phyloP scores from a whole-genome alignment of 164 flowering plant genomes.

The Liquidambar formosana region DNA sequence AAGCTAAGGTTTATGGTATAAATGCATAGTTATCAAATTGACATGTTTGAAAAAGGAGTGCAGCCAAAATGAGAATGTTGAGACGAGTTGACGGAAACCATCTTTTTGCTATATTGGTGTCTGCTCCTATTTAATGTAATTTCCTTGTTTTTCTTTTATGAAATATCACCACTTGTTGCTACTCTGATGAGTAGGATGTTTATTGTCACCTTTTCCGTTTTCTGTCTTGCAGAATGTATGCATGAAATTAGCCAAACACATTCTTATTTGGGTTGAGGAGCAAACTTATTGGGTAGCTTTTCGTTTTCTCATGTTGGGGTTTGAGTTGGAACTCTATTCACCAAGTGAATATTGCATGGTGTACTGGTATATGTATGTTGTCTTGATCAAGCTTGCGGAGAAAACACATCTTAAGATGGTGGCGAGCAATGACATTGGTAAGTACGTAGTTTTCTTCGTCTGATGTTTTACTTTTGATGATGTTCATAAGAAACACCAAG shows the following conservation, averaged over 20 bases:
- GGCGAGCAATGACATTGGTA: conserved; percentile 47
- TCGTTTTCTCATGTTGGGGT: conserved; percentile 86
- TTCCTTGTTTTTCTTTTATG: neutral
- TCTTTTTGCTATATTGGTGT: no score
- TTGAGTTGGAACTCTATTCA: conserved; percentile 95
- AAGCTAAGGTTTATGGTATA: no score
- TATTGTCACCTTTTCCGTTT: neutral
- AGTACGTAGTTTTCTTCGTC: conserved; percentile 20
- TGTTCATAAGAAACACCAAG: neutral
- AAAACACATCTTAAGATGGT: conserved; percentile 61
- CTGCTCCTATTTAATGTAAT: neutral
- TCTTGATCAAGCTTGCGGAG: conserved; percentile 79
- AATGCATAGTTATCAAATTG: no score
- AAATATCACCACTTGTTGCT: neutral
- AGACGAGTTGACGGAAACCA: no score
- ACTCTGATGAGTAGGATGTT: neutral
- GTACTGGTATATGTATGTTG: conserved; percentile 84
- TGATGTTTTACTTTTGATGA: neutral
- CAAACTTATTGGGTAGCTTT: conserved; percentile 93
- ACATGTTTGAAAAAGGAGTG: no score
- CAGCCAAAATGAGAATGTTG: no score
- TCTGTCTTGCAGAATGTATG: conserved; percentile 51
- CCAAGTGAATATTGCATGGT: conserved; percentile 95
- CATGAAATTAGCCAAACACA: conserved; percentile 51
- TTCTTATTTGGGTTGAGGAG: conserved; percentile 92